phyloP scores from a whole-genome alignment of 2,329 filamentous ascomycete species.

The Chaetomiaceae sp. region DNA sequence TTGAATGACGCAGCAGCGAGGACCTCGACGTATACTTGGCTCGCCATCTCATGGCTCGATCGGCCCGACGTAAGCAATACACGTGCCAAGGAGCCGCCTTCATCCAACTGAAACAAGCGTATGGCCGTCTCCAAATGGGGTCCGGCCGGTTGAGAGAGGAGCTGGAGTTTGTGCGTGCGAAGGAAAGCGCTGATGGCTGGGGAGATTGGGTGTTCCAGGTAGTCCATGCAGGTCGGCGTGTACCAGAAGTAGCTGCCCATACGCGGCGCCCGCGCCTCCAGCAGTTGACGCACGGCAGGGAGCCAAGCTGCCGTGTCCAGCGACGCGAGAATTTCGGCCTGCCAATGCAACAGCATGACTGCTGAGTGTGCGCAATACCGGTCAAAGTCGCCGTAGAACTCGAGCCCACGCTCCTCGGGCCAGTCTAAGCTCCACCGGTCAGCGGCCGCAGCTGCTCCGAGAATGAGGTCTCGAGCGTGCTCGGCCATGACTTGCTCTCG shows the following conservation, averaged over 20 bases:
- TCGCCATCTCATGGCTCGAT: background rate
- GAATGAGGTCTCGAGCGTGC: background rate
- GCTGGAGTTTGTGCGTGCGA: background rate
- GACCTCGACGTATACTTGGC: background rate
- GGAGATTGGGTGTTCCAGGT: background rate
- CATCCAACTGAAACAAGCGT: slow-evolving; percentile 2
- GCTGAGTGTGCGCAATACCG: slow-evolving; percentile 2
- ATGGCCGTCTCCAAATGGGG: background rate
- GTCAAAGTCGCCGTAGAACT: background rate
- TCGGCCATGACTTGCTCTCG: background rate
- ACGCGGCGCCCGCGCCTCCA: background rate
- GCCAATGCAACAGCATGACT: background rate
- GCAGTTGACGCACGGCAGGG: background rate
- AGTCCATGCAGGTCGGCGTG: background rate
- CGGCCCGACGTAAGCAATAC: background rate
- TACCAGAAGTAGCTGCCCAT: slow-evolving; percentile 3
- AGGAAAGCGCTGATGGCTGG: background rate
- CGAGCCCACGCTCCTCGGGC: background rate
- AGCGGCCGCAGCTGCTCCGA: background rate
- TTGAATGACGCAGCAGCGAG: background rate
- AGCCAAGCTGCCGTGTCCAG: background rate
- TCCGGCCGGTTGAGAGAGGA: background rate
- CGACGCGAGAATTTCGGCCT: background rate
- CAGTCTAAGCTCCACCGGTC: background rate
- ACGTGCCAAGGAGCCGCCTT: background rate